Evolutionary conservation across 352 stramenopile genomes (phyloP), one percentile per base, ranked within the genome.

Genomic region (Thalassiosira livingstoniorum): DNA sequence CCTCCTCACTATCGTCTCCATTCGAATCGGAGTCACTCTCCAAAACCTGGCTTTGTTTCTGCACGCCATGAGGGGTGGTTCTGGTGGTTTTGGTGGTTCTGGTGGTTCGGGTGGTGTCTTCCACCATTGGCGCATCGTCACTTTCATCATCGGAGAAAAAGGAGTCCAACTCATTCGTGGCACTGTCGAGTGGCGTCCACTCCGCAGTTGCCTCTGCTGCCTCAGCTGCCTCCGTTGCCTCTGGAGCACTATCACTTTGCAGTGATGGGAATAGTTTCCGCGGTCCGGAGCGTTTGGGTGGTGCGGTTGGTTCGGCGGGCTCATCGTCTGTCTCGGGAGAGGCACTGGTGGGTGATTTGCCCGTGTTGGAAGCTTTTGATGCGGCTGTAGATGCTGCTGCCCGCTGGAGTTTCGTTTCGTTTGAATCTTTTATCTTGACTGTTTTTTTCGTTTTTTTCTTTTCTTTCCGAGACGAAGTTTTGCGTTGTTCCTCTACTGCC

Each of bases 71-170:
- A 37, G 2, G 15, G 13, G n/a, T 15, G 34, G 15, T 35, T n/a
- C 37, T 23, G 29, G 13, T 23, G 31, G 29, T 4, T 47, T 25
- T 51, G 29, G 31, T 63, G 29, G n/a, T n/a, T n/a, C n/a, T n/a
- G 13, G n/a, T 15, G 34, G 15, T 35, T n/a, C 37, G n/a, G 29
- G 13, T 23, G 31, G 29, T 4, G 32, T 25, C 39, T 31, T 31
- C 57, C 25, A 37, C 42, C 47, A 73, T n/a, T 15, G 62, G 62
- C 37, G 73, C 68, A 37, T 82, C 65, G 25, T 78, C 55, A 55
- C 68, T 42, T 64, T 85, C 78, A 43, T 83, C 74, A 39, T 87
- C 80, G 32, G 80, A 78, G 60, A 87, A 87, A 47, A 87, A 87
- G 10, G 74, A 83, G 7, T 87, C 80, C 31, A 83, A 71, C 66